Conservation (phyloP, 805 yeast genomes). For the Myxozyma neglecta region DNA sequence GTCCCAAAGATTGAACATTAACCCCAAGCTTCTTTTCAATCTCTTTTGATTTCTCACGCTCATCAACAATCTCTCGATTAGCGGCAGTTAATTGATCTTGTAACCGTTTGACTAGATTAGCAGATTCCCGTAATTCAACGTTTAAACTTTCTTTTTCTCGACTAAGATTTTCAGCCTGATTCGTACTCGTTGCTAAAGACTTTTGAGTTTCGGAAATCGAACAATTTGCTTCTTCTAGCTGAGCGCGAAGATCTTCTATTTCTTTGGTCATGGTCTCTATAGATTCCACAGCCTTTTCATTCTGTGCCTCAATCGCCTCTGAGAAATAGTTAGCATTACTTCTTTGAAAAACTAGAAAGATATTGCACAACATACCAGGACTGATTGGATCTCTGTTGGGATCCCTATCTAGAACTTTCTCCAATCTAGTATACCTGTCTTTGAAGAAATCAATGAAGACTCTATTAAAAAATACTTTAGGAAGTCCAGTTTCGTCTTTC, state of each 20-base stretch:
- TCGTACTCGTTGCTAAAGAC: background rate
- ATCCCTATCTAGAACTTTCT: constrained; percentile 67
- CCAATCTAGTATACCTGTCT: constrained; percentile 68
- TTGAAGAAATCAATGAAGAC: constrained; percentile 64
- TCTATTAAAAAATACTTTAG: constrained; percentile 71
- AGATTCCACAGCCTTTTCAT: constrained; percentile 21
- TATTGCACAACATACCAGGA: constrained; percentile 13
- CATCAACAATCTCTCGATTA: constrained; percentile 19
- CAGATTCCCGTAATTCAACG: constrained; percentile 6
- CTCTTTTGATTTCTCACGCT: constrained; percentile 15
- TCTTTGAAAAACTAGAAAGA: constrained; percentile 9
- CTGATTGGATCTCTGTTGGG: constrained; percentile 68
- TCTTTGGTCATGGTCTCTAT: constrained; percentile 20
- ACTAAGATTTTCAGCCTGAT: constrained; percentile 3
- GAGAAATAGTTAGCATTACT: background rate
- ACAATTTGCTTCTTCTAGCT: background rate
- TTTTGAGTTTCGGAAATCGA: constrained; percentile 7
- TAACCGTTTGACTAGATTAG: background rate
- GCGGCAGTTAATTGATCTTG: constrained; percentile 10
- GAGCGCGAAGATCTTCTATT: constrained; percentile 9
- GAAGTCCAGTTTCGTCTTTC: constrained; percentile 82
- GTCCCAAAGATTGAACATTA: constrained; percentile 34
- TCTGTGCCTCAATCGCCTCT: constrained; percentile 30
- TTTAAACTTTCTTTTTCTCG: constrained; percentile 9
- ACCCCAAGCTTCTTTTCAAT: constrained; percentile 12